Percentiles rank a stretch among this genome's conserved stretches.
Conservation (phyloP, 208 protist genomes). For the Acanthamoeba lenticulata region DNA sequence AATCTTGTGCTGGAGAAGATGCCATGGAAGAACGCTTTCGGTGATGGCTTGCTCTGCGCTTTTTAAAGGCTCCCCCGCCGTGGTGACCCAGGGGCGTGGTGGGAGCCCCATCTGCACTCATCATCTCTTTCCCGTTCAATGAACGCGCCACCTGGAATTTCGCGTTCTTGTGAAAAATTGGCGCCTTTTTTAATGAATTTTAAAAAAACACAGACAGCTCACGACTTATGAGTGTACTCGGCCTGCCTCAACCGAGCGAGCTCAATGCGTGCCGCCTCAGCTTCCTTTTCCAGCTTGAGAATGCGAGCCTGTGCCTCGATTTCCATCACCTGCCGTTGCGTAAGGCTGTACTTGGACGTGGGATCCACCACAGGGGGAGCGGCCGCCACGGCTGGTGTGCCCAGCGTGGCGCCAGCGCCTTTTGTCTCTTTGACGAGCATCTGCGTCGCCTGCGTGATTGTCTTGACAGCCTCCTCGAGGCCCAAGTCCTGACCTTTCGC, state of each 20-base stretch:
- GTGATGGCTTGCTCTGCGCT: too few species aligned
- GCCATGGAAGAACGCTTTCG: neutral
- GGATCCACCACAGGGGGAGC: neutral
- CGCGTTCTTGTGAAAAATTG: too few species aligned
- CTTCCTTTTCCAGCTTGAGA: neutral
- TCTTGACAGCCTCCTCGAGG: neutral
- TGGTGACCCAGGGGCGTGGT: too few species aligned
- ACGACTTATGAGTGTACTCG: neutral
- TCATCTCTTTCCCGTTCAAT: too few species aligned
- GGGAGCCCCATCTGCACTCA: too few species aligned
- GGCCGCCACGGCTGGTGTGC: neutral
- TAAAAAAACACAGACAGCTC: neutral
- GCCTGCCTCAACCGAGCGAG: neutral
- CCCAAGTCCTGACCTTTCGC: neutral
- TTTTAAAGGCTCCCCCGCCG: too few species aligned
- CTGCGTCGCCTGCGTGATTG: neutral
- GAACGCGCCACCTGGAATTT: too few species aligned
- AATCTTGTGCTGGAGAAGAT: neutral
- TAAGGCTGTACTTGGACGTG: neutral
- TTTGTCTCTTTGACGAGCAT: neutral
- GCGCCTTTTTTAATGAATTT: too few species aligned
- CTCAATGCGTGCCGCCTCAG: neutral
- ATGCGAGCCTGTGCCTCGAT: neutral
- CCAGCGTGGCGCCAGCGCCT: neutral
- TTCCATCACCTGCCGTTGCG: neutral